phyloP scores from a whole-genome alignment of 345 rosid species.

The Salix caprea region DNA sequence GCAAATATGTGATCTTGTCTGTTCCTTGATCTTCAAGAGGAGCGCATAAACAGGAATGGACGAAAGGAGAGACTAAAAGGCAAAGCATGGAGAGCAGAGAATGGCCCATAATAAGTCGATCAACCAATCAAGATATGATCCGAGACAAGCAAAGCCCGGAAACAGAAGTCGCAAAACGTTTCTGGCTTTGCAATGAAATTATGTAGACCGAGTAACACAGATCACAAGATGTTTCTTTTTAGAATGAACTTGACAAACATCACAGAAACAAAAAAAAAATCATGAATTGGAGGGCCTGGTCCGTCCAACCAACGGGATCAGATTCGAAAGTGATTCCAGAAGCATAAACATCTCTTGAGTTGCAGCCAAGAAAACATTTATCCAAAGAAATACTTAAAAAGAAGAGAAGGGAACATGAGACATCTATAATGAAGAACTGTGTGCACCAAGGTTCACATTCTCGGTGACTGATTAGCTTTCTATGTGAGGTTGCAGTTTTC shows the following conservation, averaged over 20 bases:
- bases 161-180: constrained; percentile 16
- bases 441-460: background rate
- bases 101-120: constrained; percentile 41
- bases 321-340: no score
- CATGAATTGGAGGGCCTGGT: no score
- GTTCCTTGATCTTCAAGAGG: constrained; percentile 39
- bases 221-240: background rate
- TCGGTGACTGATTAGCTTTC: constrained; percentile 3
- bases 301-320: no score
- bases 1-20: constrained; percentile 60
- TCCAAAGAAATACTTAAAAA: background rate
- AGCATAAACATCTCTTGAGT: background rate
- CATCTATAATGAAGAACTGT: background rate
- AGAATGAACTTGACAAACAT: background rate
- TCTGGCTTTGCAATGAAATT: background rate
- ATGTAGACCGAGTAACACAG: background rate
- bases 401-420: background rate
- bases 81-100: constrained; percentile 9
- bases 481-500: background rate
- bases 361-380: background rate
- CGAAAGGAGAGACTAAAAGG: constrained; percentile 20
- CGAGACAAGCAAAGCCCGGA: constrained; percentile 24
- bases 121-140: constrained; percentile 3
- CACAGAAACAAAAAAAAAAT: background rate
- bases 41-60: constrained; percentile 25